Conservation (phyloP, 2,329 filamentous ascomycete genomes). For the Pseudogymnoascus sp. region DNA sequence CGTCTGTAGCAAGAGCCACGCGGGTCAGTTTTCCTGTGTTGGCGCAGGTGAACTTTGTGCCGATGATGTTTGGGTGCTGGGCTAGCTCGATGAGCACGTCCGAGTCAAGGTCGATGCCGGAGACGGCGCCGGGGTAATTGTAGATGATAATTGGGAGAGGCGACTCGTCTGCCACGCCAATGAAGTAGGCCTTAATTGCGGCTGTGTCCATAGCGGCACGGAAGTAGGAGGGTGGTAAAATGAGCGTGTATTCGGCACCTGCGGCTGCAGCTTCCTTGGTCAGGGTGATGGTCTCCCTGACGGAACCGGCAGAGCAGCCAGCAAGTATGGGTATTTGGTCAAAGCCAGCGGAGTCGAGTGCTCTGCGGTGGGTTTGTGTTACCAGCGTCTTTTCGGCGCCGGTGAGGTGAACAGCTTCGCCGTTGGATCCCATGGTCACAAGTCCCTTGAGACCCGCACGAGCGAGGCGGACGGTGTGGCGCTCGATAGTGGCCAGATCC, state of each 20-base stretch:
- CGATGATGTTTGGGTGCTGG: slow-evolving; percentile 73
- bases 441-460: slow-evolving; percentile 72
- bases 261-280: slow-evolving; percentile 57
- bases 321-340: slow-evolving; percentile 69
- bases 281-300: slow-evolving; percentile 70
- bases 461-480: slow-evolving; percentile 70
- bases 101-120: slow-evolving; percentile 83
- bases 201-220: slow-evolving; percentile 64
- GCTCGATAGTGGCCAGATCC: slow-evolving; percentile 71
- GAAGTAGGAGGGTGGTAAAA: slow-evolving; percentile 81
- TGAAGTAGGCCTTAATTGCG: slow-evolving; percentile 61
- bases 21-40: slow-evolving; percentile 85
- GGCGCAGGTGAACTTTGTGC: slow-evolving; percentile 87
- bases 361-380: slow-evolving; percentile 69
- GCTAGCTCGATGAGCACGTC: slow-evolving; percentile 76
- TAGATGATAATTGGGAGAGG: slow-evolving; percentile 77
- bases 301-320: slow-evolving; percentile 73
- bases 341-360: slow-evolving; percentile 75
- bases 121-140: slow-evolving; percentile 84
- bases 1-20: slow-evolving; percentile 64
- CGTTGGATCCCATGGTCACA: slow-evolving; percentile 84
- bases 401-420: slow-evolving; percentile 79
- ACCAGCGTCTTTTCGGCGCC: slow-evolving; percentile 68
- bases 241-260: slow-evolving; percentile 71
- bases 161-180: slow-evolving; percentile 60